phyloP scores from a whole-genome alignment of 768 basidiomycete species.

The Boletus sp. region DNA sequence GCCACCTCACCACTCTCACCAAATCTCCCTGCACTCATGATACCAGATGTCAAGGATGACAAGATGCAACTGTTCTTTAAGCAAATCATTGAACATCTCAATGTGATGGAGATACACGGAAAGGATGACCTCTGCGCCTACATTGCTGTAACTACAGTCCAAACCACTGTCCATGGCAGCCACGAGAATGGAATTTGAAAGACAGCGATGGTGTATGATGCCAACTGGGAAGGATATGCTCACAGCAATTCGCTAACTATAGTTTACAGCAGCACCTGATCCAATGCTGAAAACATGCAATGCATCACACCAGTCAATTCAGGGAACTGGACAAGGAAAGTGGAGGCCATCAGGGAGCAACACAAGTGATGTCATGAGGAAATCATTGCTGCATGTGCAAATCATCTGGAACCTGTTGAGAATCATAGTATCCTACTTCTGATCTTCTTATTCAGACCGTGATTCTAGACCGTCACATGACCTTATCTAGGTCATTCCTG shows the following conservation, averaged over 20 bases:
- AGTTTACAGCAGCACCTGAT: slow-evolving; percentile 6
- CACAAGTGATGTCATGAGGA: slow-evolving; percentile 21
- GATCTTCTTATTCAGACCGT: too few relatives aligned
- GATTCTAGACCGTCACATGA: too few relatives aligned
- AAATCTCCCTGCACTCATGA: too few relatives aligned
- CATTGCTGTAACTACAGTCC: slow-evolving; percentile 15
- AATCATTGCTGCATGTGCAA: too few relatives aligned
- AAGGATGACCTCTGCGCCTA: slow-evolving; percentile 14
- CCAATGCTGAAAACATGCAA: slow-evolving; percentile 3
- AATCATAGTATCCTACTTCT: too few relatives aligned
- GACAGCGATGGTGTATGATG: slow-evolving; percentile 13
- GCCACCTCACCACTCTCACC: too few relatives aligned
- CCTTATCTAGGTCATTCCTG: too few relatives aligned
- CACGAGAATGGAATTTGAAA: slow-evolving; percentile 20
- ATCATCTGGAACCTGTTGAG: too few relatives aligned
- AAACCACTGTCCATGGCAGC: slow-evolving; percentile 12
- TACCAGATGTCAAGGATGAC: too few relatives aligned
- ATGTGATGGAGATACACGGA: too few relatives aligned
- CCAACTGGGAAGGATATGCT: neutral
- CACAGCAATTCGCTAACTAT: slow-evolving; percentile 40
- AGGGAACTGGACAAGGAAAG: slow-evolving; percentile 63
- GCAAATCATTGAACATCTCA: too few relatives aligned
- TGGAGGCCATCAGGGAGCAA: slow-evolving; percentile 1
- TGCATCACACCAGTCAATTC: slow-evolving; percentile 10
- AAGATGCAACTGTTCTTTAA: too few relatives aligned